Conservation (phyloP, 2,329 filamentous ascomycete genomes). For the Microsporum canis region DNA sequence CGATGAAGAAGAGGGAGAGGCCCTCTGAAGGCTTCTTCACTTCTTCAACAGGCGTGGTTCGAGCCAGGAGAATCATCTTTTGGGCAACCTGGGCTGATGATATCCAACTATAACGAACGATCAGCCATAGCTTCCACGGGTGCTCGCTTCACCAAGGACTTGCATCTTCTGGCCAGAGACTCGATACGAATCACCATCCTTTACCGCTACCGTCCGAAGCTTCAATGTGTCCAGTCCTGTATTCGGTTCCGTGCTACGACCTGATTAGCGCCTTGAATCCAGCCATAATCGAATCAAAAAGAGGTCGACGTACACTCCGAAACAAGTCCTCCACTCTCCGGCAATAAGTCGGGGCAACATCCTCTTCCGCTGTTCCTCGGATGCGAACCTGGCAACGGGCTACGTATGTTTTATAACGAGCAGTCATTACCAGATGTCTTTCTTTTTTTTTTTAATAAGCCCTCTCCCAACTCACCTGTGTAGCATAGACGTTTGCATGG, state of each 20-base stretch:
- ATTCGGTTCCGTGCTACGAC: constrained; percentile 57
- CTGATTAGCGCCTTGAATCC: constrained; percentile 57
- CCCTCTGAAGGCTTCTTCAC: constrained; percentile 61
- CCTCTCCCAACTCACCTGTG: constrained; percentile 42
- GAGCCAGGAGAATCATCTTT: constrained; percentile 72
- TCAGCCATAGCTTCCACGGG: background rate
- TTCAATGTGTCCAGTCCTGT: constrained; percentile 67
- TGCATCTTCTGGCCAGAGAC: constrained; percentile 67
- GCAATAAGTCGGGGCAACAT: constrained; percentile 61
- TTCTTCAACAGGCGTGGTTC: constrained; percentile 59
- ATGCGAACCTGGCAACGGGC: constrained; percentile 61
- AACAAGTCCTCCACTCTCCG: constrained; percentile 62
- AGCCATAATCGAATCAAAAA: background rate
- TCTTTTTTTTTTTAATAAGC: background rate
- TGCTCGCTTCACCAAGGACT: background rate
- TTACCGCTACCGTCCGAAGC: constrained; percentile 53
- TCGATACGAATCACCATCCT: constrained; percentile 50
- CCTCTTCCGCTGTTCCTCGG: constrained; percentile 48
- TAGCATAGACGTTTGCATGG: constrained; percentile 47
- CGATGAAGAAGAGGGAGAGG: constrained; percentile 69
- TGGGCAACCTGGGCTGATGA: constrained; percentile 70
- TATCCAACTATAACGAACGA: constrained; percentile 49
- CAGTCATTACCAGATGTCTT: background rate
- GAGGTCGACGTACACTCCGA: constrained; percentile 47
- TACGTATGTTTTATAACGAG: constrained; percentile 8